Percentiles rank a stretch among this genome's conserved stretches.
phyloP scores from a whole-genome alignment of 441 rosid species.

The Capsella rubella region DNA sequence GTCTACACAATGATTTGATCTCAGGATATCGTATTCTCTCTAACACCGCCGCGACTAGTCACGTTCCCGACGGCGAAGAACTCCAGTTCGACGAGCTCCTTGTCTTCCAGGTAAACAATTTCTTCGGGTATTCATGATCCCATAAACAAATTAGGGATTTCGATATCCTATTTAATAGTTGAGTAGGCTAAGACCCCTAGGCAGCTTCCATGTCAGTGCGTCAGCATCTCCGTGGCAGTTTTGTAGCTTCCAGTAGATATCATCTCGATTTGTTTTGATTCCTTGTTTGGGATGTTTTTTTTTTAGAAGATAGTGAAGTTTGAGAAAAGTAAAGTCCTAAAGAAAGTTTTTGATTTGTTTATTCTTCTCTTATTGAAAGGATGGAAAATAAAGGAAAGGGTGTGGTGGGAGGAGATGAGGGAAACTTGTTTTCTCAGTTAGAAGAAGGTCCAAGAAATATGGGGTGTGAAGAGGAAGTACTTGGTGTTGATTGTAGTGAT shows the following conservation, averaged over 20 bases:
- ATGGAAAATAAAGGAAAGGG: slow-evolving; percentile 42
- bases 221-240: not conserved
- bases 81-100: not conserved
- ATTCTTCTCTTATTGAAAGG: not conserved
- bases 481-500: slow-evolving; percentile 38
- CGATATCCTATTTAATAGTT: not conserved
- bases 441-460: slow-evolving; percentile 37
- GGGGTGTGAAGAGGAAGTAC: slow-evolving; percentile 42
- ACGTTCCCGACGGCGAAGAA: not conserved
- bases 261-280: slow-evolving; percentile 11
- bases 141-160: too few relatives aligned
- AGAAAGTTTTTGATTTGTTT: slow-evolving; percentile 21
- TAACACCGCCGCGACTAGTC: not conserved
- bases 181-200: not conserved
- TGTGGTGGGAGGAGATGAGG: slow-evolving; percentile 5
- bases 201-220: not conserved
- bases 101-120: not conserved
- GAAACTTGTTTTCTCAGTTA: slow-evolving; percentile 25
- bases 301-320: slow-evolving; percentile 24
- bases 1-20: not conserved
- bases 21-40: not conserved
- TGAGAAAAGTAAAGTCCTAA: not conserved
- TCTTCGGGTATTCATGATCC: not conserved
- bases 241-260: not conserved
- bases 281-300: not conserved